Conservation (phyloP, 2,329 filamentous ascomycete species). For the Fusarium sp. region DNA sequence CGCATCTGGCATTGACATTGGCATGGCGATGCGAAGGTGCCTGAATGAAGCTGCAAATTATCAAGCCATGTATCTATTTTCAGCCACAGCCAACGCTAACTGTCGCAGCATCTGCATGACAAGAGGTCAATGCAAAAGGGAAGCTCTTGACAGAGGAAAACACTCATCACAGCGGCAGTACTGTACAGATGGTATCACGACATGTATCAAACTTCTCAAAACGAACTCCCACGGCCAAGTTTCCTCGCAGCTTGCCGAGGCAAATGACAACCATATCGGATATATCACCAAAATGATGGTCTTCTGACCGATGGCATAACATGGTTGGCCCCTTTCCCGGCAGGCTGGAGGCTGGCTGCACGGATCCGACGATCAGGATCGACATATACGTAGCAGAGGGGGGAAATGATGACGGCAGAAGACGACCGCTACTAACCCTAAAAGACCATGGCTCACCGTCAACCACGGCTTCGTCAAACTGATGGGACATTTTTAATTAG, state of each 20-base stretch:
- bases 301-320: slow-evolving; percentile 26
- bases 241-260: slow-evolving; percentile 6
- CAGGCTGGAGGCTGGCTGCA: slow-evolving; percentile 36
- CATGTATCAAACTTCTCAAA: background rate
- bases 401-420: slow-evolving; percentile 39
- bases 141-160: background rate
- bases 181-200: background rate
- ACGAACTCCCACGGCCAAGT: background rate
- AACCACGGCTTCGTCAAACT: slow-evolving; percentile 5
- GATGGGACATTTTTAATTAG: slow-evolving; percentile 7
- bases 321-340: slow-evolving; percentile 32
- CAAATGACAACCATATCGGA: slow-evolving; percentile 11
- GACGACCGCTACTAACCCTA: slow-evolving; percentile 18
- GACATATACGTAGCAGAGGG: slow-evolving; percentile 30
- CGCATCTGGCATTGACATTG: slow-evolving; percentile 16
- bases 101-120: background rate
- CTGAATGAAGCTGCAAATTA: slow-evolving; percentile 12
- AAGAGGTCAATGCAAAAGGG: background rate
- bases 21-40: slow-evolving; percentile 7
- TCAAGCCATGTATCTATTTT: slow-evolving; percentile 19
- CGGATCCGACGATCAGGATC: slow-evolving; percentile 44
- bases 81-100: slow-evolving; percentile 5
- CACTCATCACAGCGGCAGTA: background rate
- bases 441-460: slow-evolving; percentile 32
- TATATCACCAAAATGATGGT: slow-evolving; percentile 20